Conservation (phyloP, 2,329 filamentous ascomycete species). For the Sporothrix humicola region DNA sequence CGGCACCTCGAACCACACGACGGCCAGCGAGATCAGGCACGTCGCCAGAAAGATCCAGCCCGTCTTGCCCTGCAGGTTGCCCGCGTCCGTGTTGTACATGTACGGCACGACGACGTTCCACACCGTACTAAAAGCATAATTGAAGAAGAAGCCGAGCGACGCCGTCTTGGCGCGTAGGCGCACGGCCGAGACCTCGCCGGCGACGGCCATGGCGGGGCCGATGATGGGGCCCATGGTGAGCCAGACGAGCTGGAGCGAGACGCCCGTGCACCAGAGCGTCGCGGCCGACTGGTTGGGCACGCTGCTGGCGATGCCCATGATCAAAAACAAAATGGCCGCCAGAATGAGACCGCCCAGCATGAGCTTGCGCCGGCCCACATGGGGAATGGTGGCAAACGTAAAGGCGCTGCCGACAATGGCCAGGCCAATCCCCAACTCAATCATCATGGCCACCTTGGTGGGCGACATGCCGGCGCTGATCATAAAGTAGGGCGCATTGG, state of each 20-base stretch:
- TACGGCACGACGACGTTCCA: constrained; percentile 32
- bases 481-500: constrained; percentile 28
- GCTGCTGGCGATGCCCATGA: constrained; percentile 6
- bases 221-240: constrained; percentile 9
- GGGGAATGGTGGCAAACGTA: neutral
- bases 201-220: constrained; percentile 20
- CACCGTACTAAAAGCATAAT: constrained; percentile 16
- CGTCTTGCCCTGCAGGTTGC: constrained; percentile 27
- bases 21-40: neutral
- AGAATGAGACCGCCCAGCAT: neutral
- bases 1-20: constrained; percentile 6
- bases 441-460: constrained; percentile 18
- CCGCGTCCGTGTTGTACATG: constrained; percentile 30
- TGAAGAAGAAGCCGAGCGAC: constrained; percentile 24
- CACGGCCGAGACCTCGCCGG: constrained; percentile 23
- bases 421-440: neutral
- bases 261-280: neutral
- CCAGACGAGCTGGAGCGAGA: constrained; percentile 4
- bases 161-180: constrained; percentile 13
- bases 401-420: constrained; percentile 5
- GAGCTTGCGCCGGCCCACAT: neutral
- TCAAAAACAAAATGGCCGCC: neutral
- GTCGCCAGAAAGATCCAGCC: neutral
- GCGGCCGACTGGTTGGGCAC: neutral
- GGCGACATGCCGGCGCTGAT: constrained; percentile 17